Evolutionary conservation across 306 rosid species (phyloP), one percentile per base, ranked within the genome.

Genomic region (Arachis hypogaea): DNA sequence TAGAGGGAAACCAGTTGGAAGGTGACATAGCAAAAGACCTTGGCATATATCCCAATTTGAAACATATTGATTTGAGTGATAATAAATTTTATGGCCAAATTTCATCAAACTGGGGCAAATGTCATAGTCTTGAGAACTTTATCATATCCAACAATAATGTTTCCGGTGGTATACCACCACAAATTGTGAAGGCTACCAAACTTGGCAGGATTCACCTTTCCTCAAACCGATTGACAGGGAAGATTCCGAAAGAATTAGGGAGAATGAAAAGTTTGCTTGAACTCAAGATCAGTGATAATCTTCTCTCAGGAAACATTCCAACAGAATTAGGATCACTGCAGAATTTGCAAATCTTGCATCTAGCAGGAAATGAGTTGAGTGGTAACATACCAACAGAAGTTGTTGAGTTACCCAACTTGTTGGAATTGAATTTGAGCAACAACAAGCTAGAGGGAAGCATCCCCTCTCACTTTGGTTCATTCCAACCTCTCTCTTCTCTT

Each of bases 21-120:
- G 88, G 84, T 55, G 74, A 86, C 40, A 60, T 86, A 64, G 7
- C 68, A 8, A 18, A 69, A 4, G 80, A 54, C 54, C 74, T 83
- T 42, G 85, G 84, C 12, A 42, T 63, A 1, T 86, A 81, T 66
- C 86, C 80, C 4, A 9, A 75, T 12, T 44, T 83, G 68, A 0
- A 4, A 1, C 66, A 69, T 11, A 42, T 76, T 18, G 42, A 69
- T 74, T 45, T 83, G 36, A 81, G 88, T 7, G 67, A 57, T 69
- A 80, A 80, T 38, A 69, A 63, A 16, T 69, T 80, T 7, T 4
- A 46, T n/a, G 80, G 84, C 47, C 63, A 74, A 8, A 40, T 80
- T 62, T 74, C 84, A 38, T 2, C 73, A 7, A 63, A 69, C 10
- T 80, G 80, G 80, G 80, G 69, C 2, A 80, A 63, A 57, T 68